Evolutionary conservation across 2,329 filamentous ascomycete genomes (phyloP).

Genomic region (Verticillium zaregamsianum): DNA sequence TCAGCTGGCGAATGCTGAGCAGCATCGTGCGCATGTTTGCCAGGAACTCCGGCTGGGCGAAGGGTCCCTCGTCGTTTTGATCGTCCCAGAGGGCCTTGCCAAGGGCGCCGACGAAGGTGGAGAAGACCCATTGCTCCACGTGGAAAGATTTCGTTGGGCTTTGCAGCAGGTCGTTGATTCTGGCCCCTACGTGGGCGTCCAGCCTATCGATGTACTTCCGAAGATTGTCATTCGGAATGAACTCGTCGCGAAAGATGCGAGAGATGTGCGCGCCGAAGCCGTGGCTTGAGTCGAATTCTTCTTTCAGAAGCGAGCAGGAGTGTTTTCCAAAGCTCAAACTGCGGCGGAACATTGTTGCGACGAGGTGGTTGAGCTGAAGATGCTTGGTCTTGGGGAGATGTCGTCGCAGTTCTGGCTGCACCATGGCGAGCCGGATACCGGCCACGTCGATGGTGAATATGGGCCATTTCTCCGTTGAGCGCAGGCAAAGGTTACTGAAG

Average conservation of each 20-base stretch:
- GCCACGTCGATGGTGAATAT: conserved; percentile 7
- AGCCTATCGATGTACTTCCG: conserved; percentile 4
- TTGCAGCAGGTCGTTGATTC: not conserved
- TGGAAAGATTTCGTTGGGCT: not conserved
- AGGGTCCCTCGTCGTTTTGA: not conserved
- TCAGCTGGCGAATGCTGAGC: not conserved
- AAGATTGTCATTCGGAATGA: conserved; percentile 6
- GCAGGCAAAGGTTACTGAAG: conserved; percentile 5
- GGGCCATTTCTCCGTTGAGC: not conserved
- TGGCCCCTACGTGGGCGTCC: conserved; percentile 2
- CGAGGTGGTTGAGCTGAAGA: conserved; percentile 1
- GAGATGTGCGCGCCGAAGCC: conserved; percentile 2
- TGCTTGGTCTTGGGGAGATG: conserved; percentile 5
- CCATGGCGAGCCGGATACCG: not conserved
- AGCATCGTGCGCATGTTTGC: not conserved
- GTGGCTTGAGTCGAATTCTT: conserved; percentile 4
- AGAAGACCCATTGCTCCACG: conserved; percentile 11
- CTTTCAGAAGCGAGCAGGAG: conserved; percentile 6
- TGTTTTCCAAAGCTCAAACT: conserved; percentile 8
- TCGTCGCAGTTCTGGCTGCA: conserved; percentile 2
- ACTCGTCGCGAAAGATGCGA: conserved; percentile 11
- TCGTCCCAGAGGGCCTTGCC: conserved; percentile 9
- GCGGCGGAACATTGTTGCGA: conserved; percentile 5
- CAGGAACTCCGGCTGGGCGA: not conserved
- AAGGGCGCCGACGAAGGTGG: conserved; percentile 5